These are phyloP conservation scores for Teunomyces panamensis DNA, from an alignment of 805 yeast species.

Conservation along the genomic window DNA sequence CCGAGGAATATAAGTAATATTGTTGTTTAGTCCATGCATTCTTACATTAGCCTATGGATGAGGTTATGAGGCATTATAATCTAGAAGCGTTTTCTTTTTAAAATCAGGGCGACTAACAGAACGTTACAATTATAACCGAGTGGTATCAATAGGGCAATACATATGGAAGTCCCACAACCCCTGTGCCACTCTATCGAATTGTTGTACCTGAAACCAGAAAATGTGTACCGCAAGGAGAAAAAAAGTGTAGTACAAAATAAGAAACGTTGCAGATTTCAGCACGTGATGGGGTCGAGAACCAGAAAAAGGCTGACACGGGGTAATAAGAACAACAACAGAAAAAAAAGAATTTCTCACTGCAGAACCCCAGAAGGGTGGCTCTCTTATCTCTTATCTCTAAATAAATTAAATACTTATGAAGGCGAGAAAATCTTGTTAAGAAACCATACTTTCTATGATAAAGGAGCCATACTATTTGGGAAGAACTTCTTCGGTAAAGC, in stretches of 20 bases:
- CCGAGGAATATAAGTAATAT: not conserved
- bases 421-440: not conserved
- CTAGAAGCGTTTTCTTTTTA: not conserved
- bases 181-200: too few relatives aligned
- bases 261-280: too few relatives aligned
- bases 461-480: constrained; percentile 14
- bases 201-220: too few relatives aligned
- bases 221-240: too few relatives aligned
- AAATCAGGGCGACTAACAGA: not conserved
- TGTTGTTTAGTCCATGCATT: not conserved
- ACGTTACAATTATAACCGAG: not conserved
- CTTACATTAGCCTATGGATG: not conserved
- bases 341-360: not conserved
- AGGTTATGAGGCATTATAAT: not conserved
- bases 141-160: too few relatives aligned
- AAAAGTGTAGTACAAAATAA: too few relatives aligned
- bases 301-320: too few relatives aligned
- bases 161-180: too few relatives aligned
- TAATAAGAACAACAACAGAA: not conserved
- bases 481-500: constrained; percentile 8
- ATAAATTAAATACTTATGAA: not conserved
- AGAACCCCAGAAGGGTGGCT: too few relatives aligned
- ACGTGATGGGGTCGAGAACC: too few relatives aligned
- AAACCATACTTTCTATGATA: constrained; percentile 4
- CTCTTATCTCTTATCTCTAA: not conserved